Conservation (phyloP, 2,329 filamentous ascomycete genomes). For the Monosporascus sp. region DNA sequence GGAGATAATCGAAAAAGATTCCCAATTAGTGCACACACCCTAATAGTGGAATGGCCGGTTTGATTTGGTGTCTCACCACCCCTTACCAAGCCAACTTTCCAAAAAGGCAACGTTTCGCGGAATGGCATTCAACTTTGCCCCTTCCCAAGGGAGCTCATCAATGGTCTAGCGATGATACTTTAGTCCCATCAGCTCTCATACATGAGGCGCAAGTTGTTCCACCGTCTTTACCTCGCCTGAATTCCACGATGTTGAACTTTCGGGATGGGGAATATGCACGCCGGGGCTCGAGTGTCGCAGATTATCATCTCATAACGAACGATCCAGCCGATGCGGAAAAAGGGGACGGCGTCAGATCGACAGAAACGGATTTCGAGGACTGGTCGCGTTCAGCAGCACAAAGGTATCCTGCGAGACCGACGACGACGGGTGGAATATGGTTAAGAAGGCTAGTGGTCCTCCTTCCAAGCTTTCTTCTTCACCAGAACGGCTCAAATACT, state of each 20-base stretch:
- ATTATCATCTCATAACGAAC: neutral
- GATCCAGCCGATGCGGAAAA: neutral
- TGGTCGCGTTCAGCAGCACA: neutral
- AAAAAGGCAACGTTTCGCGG: no score
- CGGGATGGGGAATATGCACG: neutral
- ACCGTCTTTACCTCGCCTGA: neutral
- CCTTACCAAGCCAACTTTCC: no score
- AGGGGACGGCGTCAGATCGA: neutral
- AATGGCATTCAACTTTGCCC: no score
- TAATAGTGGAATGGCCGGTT: no score
- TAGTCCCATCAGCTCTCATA: no score
- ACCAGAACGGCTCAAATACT: neutral
- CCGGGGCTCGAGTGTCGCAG: neutral
- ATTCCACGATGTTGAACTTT: neutral
- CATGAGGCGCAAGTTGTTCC: no score
- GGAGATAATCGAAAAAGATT: no score
- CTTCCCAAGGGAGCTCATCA: no score
- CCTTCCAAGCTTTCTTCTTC: slow-evolving; percentile 16
- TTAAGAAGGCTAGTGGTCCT: slow-evolving; percentile 8
- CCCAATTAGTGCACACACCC: no score
- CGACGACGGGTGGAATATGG: neutral
- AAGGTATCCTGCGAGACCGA: neutral
- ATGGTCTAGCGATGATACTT: no score
- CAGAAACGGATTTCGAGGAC: neutral
- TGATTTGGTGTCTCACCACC: no score